A percentile compares a stretch with the other conserved stretches of the same genome.
Conservation (phyloP, 2,329 filamentous ascomycete species). For the Colletotrichum sp. region DNA sequence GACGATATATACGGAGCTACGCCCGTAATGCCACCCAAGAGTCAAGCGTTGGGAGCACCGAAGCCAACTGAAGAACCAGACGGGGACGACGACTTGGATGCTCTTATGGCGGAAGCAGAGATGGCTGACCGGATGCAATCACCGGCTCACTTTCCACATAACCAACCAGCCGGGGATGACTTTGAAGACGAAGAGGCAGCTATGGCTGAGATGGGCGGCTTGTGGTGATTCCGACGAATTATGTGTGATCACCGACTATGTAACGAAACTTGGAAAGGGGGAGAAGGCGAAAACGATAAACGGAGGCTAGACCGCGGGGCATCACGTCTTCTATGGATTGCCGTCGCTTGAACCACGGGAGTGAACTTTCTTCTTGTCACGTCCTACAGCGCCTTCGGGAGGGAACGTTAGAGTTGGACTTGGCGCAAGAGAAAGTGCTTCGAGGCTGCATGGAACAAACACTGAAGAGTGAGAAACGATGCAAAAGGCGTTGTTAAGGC, state of each 20-base stretch:
- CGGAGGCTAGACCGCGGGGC: background rate
- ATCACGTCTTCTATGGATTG: background rate
- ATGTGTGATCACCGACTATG: background rate
- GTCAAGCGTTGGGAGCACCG: background rate
- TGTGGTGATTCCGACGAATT: conserved; percentile 45
- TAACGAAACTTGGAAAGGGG: background rate
- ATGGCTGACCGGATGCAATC: conserved; percentile 22
- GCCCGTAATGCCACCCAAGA: conserved; percentile 33
- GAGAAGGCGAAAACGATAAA: background rate
- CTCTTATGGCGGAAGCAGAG: conserved; percentile 43
- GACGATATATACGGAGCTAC: conserved; percentile 63
- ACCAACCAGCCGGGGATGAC: conserved; percentile 31
- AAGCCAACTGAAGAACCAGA: background rate
- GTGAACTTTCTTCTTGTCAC: background rate
- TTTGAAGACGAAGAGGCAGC: conserved; percentile 71
- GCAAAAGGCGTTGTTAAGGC: background rate
- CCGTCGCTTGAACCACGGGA: background rate
- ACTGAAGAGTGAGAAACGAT: background rate
- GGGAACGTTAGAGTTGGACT: background rate
- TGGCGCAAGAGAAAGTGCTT: background rate
- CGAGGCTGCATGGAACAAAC: background rate
- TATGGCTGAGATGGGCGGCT: conserved; percentile 67
- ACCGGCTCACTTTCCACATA: conserved; percentile 10
- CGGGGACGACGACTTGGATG: conserved; percentile 49
- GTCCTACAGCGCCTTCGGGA: background rate